Conservation (phyloP, 306 rosid species). For the cucumber (Cucumis sativus) region DNA sequence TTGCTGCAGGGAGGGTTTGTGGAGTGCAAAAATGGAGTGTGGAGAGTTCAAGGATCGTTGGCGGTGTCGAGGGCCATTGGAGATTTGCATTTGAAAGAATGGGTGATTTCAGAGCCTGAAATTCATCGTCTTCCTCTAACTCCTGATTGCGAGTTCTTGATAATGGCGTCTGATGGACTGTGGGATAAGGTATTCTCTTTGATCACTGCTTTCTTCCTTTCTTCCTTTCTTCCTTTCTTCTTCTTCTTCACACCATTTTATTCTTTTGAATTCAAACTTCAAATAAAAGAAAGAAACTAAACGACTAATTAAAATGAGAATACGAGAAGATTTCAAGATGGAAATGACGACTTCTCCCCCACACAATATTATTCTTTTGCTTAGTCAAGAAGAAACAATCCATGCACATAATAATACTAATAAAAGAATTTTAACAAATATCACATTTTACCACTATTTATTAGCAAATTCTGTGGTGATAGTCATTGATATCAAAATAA, state of each 20-base stretch:
- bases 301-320: background rate
- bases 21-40: slow-evolving; percentile 22
- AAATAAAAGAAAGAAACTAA: background rate
- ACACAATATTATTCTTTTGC: background rate
- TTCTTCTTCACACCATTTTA: background rate
- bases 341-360: background rate
- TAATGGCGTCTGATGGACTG: slow-evolving; percentile 31
- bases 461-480: no score
- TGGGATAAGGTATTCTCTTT: slow-evolving; percentile 22
- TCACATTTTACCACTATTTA: no score
- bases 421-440: no score
- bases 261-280: background rate
- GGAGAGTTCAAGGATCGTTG: slow-evolving; percentile 32
- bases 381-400: background rate
- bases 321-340: background rate
- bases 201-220: no score
- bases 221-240: no score
- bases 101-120: slow-evolving; percentile 31
- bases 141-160: slow-evolving; percentile 22
- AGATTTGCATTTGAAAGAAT: slow-evolving; percentile 27
- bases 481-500: no score
- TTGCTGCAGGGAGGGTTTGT: slow-evolving; percentile 28
- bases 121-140: slow-evolving; percentile 16
- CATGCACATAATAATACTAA: background rate
- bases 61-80: slow-evolving; percentile 34